These are phyloP conservation scores for Paxillus involutus DNA, from an alignment of 768 basidiomycete genomes.

Conservation along the genomic window DNA sequence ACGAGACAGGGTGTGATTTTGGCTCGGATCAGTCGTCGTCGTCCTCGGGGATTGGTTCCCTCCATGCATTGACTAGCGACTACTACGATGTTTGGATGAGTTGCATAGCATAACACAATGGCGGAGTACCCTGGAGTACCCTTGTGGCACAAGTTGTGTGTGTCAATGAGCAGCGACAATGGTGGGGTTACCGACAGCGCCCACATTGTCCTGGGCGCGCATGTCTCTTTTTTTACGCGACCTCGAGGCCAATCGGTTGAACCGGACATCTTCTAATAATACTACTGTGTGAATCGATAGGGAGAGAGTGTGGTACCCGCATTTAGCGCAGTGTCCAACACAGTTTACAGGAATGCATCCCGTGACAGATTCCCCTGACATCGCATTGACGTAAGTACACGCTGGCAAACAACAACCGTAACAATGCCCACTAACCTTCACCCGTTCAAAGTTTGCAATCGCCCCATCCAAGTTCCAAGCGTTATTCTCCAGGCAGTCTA, in stretches of 20 bases:
- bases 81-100: not conserved
- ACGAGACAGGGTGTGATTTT: slow-evolving; percentile 9
- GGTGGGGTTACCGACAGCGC: not conserved
- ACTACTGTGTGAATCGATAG: slow-evolving; percentile 12
- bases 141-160: too few relatives aligned
- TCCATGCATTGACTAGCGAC: not conserved
- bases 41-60: not conserved
- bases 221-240: slow-evolving; percentile 13
- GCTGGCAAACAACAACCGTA: not conserved
- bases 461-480: slow-evolving; percentile 83
- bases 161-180: slow-evolving; percentile 1
- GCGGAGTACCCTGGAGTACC: too few relatives aligned
- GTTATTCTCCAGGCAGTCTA: slow-evolving; percentile 85
- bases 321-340: slow-evolving; percentile 18
- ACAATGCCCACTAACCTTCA: slow-evolving; percentile 59
- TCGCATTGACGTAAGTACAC: slow-evolving; percentile 27
- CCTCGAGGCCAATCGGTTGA: slow-evolving; percentile 26
- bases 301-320: not conserved
- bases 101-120: too few relatives aligned
- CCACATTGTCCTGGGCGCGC: slow-evolving; percentile 9
- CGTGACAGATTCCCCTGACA: slow-evolving; percentile 47
- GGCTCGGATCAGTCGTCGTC: not conserved
- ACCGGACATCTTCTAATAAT: slow-evolving; percentile 7
- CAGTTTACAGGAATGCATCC: slow-evolving; percentile 51
- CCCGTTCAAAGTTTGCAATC: slow-evolving; percentile 80